Percentiles rank a stretch among this genome's conserved stretches.
Evolutionary conservation across 805 yeast genomes (phyloP).

Genomic region (Candida jianshihensis): DNA sequence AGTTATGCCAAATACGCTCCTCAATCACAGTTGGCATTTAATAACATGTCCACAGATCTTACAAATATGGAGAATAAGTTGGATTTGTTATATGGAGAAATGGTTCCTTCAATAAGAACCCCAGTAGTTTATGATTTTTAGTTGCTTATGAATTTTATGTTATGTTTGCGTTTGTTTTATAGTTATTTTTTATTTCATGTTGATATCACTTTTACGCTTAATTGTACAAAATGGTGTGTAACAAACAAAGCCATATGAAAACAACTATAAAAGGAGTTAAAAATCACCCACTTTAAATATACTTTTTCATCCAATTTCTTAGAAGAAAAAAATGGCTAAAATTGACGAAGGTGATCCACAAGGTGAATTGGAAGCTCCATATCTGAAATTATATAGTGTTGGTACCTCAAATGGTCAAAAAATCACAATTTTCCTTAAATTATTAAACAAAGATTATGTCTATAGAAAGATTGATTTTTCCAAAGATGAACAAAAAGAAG

Average conservation of each 20-base stretch:
- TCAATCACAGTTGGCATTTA: neutral
- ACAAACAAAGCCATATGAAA: too few relatives aligned
- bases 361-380: constrained; percentile 26
- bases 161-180: too few relatives aligned
- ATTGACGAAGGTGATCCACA: constrained; percentile 13
- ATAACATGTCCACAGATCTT: too few relatives aligned
- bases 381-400: constrained; percentile 32
- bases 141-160: too few relatives aligned
- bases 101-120: neutral
- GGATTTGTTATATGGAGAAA: neutral
- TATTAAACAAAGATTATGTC: constrained; percentile 24
- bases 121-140: neutral
- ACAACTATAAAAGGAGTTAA: neutral
- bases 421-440: constrained; percentile 27
- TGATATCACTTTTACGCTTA: too few relatives aligned
- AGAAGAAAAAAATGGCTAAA: constrained; percentile 1
- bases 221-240: too few relatives aligned
- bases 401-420: constrained; percentile 35
- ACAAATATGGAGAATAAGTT: neutral
- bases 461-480: constrained; percentile 33
- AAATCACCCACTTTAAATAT: neutral
- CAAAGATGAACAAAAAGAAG: constrained; percentile 40
- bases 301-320: neutral
- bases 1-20: neutral
- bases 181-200: too few relatives aligned